Conservation (phyloP, 2,329 filamentous ascomycete genomes). For the Claviceps digitariae region DNA sequence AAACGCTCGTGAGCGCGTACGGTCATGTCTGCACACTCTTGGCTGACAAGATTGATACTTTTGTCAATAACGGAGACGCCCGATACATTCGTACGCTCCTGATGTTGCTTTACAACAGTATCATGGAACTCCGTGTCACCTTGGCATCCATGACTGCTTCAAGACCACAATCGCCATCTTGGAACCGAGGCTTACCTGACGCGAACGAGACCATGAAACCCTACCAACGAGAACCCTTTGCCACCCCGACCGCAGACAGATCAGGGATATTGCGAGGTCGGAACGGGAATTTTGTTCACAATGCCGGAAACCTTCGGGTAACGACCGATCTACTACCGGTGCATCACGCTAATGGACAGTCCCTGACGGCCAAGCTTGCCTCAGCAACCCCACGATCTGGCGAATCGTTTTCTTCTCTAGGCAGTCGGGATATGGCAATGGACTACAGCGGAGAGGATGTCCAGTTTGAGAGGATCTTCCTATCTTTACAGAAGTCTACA, state of each 20-base stretch:
- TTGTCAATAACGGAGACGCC: conserved; percentile 52
- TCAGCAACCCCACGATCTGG: conserved; percentile 67
- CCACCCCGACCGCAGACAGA: conserved; percentile 39
- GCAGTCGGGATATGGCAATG: conserved; percentile 30
- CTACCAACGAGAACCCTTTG: conserved; percentile 36
- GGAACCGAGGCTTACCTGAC: conserved; percentile 9
- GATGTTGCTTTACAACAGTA: conserved; percentile 51
- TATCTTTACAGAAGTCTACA: conserved; percentile 59
- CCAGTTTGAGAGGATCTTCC: conserved; percentile 70
- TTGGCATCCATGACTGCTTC: conserved; percentile 22
- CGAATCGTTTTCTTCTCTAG: conserved; percentile 58
- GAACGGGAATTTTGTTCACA: conserved; percentile 29
- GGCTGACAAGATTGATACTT: conserved; percentile 47
- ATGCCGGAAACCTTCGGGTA: conserved; percentile 40
- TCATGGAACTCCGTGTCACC: conserved; percentile 51
- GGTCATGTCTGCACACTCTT: conserved; percentile 50
- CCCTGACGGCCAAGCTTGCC: conserved; percentile 37
- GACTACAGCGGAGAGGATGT: conserved; percentile 66
- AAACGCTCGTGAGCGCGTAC: conserved; percentile 51
- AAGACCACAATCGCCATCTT: conserved; percentile 10
- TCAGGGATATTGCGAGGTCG: conserved; percentile 19
- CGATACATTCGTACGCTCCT: conserved; percentile 53
- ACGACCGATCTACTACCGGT: conserved; percentile 39
- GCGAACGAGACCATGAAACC: conserved; percentile 35
- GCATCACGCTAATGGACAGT: conserved; percentile 31